Evolutionary conservation across 768 basidiomycete genomes (phyloP), one percentile per base, ranked within the genome.

Genomic region (Xerocomellus intermedius): DNA sequence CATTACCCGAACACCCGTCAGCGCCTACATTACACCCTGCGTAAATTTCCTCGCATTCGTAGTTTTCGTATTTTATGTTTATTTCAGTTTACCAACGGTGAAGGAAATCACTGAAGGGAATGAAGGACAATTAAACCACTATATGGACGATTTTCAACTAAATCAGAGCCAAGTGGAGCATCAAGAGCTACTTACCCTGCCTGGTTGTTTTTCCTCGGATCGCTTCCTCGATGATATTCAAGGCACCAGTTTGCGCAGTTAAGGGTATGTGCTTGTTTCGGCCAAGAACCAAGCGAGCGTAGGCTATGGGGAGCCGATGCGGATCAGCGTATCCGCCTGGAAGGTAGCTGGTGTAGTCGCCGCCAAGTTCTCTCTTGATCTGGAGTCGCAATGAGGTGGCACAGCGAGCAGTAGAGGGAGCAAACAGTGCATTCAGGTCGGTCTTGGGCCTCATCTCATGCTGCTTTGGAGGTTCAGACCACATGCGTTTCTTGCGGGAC

Each of bases 261-360:
- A 79, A 65, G 16, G 73, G 60, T 39, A 81, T 70, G 36, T 81
- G 75, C 42, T 71, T 74, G 56, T 74, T 75, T 50, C 72, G 73
- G 4, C 75, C 74, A 55, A 85, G 66, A 44, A 71, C 66, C 22
- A 80, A 68, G 13, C 68, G 68, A 21, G 82, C 79, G 21, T 77
- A 71, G 32, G 74, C 73, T 28, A 78, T 50, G 6, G 81, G 74
- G 38, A 76, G 55, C 36, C 59, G 67, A 36, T 68, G 51, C 42
- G 64, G 77, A 52, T 69, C 62, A 42, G 62, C 58, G 8, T 67
- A 59, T 24, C 59, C 43, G 12, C 55, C 52, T 9, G 75, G 70
- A 42, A 78, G 64, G 57, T 79, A 81, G 36, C 75, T 75, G 16
- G 75, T 69, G 60, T 86, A 87, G 58, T 82, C 78, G 28, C 83